phyloP scores from a whole-genome alignment of 495 filamentous ascomycete genomes.

The Aspergillus egyptiacus region DNA sequence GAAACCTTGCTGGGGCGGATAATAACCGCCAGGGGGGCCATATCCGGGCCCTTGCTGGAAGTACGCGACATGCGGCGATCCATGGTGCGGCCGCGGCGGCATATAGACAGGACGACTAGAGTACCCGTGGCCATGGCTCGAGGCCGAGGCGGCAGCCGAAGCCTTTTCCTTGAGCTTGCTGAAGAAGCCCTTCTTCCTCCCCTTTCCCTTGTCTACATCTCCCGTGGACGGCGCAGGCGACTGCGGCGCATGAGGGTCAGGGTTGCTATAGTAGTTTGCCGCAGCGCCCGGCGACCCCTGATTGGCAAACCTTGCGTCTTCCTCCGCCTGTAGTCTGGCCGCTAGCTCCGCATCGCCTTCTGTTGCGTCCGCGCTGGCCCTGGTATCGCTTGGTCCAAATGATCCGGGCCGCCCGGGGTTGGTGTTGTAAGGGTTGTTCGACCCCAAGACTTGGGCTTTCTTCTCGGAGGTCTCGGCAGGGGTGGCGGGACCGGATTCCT shows the following conservation, averaged over 20 bases:
- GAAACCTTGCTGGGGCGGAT: conserved; percentile 7
- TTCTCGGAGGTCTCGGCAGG: conserved; percentile 43
- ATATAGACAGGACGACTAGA: background rate
- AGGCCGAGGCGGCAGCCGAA: too few relatives aligned
- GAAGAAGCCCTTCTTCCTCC: conserved; percentile 28
- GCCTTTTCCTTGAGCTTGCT: conserved; percentile 46
- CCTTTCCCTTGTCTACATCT: conserved; percentile 22
- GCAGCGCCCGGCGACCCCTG: conserved; percentile 32
- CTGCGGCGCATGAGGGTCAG: conserved; percentile 17
- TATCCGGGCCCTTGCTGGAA: background rate
- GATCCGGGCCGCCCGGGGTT: background rate
- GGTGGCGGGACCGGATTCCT: conserved; percentile 33
- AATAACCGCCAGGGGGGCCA: conserved; percentile 18
- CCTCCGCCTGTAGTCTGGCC: conserved; percentile 73
- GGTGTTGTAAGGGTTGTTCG: conserved; percentile 56
- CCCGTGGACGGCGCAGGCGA: conserved; percentile 15
- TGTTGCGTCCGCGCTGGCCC: conserved; percentile 28
- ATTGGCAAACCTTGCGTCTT: conserved; percentile 50
- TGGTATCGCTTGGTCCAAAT: background rate
- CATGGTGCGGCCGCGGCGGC: conserved; percentile 27
- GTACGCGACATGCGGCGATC: conserved; percentile 27
- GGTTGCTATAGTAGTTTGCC: conserved; percentile 39
- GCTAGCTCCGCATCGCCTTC: conserved; percentile 71
- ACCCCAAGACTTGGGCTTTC: conserved; percentile 34
- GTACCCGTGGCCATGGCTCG: background rate